Percentiles rank a stretch among this genome's conserved stretches.
These are phyloP conservation scores for Monotropa hypopitys DNA, from an alignment of 179 eudicot species.

Conservation along the genomic window DNA sequence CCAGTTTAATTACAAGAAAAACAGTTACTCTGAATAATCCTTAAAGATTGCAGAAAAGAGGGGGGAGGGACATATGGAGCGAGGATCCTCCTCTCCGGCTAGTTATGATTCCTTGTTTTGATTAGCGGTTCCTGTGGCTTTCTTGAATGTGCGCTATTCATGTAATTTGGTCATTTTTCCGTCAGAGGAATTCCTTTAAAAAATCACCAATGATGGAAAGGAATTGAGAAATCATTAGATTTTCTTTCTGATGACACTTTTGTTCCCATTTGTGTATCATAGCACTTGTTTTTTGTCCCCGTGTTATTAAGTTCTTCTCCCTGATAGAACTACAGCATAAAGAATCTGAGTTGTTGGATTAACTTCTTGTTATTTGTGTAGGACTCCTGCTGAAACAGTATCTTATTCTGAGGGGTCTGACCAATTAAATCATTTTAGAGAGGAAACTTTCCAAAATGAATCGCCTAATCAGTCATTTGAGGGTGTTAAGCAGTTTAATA, in stretches of 20 bases:
- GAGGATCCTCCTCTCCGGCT: neutral
- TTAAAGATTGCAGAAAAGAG: neutral
- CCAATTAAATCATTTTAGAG: constrained; percentile 1
- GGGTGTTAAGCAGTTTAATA: constrained; percentile 36
- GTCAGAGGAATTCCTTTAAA: neutral
- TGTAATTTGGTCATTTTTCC: neutral
- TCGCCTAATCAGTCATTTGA: constrained; percentile 27
- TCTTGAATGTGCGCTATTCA: neutral
- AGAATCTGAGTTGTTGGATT: neutral
- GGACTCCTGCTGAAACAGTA: constrained; percentile 12
- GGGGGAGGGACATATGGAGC: neutral
- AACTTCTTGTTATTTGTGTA: constrained; percentile 2
- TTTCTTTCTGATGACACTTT: neutral
- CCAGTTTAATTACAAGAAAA: neutral
- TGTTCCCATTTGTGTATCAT: neutral
- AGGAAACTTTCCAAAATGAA: constrained; percentile 16
- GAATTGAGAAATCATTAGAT: neutral
- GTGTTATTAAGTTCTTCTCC: neutral
- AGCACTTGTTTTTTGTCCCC: neutral
- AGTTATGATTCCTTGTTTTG: neutral
- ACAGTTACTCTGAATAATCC: neutral
- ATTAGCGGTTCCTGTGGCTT: neutral
- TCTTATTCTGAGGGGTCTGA: constrained; percentile 19
- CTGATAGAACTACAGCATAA: neutral
- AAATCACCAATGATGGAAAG: neutral